Evolutionary conservation across 768 basidiomycete genomes (phyloP).

Genomic region (Russula dissimulans): DNA sequence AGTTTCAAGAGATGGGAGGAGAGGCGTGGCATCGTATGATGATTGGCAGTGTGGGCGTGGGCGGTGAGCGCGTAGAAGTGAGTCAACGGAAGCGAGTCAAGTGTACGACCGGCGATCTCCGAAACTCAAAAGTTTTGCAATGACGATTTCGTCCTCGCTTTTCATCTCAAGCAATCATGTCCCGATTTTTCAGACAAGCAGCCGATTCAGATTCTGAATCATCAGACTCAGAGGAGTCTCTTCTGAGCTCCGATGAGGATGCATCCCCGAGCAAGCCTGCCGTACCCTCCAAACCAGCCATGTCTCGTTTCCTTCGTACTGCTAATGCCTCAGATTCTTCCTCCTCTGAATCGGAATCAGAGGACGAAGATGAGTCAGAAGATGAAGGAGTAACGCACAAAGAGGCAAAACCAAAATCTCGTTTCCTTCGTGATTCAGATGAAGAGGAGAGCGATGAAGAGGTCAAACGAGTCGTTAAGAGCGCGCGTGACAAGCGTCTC

Average conservation of each 20-base stretch:
- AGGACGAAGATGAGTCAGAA: slow-evolving; percentile 38
- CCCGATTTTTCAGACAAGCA: slow-evolving; percentile 81
- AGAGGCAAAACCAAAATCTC: slow-evolving; percentile 32
- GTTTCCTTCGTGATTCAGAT: slow-evolving; percentile 39
- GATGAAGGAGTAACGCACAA: slow-evolving; percentile 34
- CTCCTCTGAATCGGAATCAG: slow-evolving; percentile 31
- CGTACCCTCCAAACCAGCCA: slow-evolving; percentile 45
- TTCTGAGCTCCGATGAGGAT: slow-evolving; percentile 65
- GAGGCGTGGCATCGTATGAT: slow-evolving; percentile 10
- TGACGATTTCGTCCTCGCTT: neutral
- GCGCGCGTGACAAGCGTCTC: slow-evolving; percentile 84
- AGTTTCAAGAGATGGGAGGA: neutral
- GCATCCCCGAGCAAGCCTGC: slow-evolving; percentile 38
- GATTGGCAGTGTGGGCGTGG: neutral
- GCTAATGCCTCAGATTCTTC: slow-evolving; percentile 45
- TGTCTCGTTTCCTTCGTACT: slow-evolving; percentile 71
- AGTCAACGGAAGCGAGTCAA: neutral
- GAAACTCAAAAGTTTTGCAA: slow-evolving; percentile 15
- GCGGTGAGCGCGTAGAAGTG: neutral
- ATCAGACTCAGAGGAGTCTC: slow-evolving; percentile 60
- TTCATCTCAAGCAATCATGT: slow-evolving; percentile 42
- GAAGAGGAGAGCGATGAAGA: slow-evolving; percentile 59
- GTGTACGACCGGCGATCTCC: slow-evolving; percentile 11
- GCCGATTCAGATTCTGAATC: slow-evolving; percentile 79
- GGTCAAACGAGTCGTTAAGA: slow-evolving; percentile 62